Base-by-base conservation (phyloP, 2,329 filamentous ascomycete genomes). In the Cercospora zeina region DNA sequence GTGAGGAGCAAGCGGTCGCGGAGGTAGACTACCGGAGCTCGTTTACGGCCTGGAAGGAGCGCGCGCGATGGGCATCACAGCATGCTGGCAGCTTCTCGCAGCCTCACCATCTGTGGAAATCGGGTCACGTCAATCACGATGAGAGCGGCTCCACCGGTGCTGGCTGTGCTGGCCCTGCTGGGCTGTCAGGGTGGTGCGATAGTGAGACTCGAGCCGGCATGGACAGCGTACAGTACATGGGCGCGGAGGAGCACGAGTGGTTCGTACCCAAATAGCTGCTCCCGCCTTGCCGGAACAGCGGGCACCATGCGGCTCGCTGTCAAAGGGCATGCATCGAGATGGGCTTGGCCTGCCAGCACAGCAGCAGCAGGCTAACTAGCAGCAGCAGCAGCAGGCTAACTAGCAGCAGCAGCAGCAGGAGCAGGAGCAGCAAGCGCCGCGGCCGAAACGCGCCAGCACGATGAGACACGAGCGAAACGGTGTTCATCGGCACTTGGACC, bases 391-490 rank as follows among this genome's bases (percentile, higher is more conserved):
- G 39, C 19, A 16, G 33, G 5, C 4, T 4, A 4, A 42, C 5
- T 13, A 8, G 39, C n/a, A 16, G 39, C 39, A 51, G 47, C 47
- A 50, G 47, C 16, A n/a, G 47, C 47, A 31, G 47, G 19, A 51
- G 47, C n/a, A 19, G 24, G 24, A 27, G 24, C 39, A 51, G 47
- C 47, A 51, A 33, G 56, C 45, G 56, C 42, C 45, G 33, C 27
- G 39, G 42, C 34, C 42, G 56, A 50, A 58, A 37, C 30, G 21
- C 14, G 19, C 24, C 30, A 50, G 31, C 39, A 30, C 45, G 45
- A 27, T 58, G 56, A 58, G 56, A 58, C 56, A 58, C 56, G 56
- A 51, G 31, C 56, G 56, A 58, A 58, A 58, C 56, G 21, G 33
- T 50, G 56, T 58, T 33, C 42, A 36, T 51, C 56, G 56, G 56